phyloP scores from a whole-genome alignment of 495 filamentous ascomycete species.

The Lepidopterella palustris region DNA sequence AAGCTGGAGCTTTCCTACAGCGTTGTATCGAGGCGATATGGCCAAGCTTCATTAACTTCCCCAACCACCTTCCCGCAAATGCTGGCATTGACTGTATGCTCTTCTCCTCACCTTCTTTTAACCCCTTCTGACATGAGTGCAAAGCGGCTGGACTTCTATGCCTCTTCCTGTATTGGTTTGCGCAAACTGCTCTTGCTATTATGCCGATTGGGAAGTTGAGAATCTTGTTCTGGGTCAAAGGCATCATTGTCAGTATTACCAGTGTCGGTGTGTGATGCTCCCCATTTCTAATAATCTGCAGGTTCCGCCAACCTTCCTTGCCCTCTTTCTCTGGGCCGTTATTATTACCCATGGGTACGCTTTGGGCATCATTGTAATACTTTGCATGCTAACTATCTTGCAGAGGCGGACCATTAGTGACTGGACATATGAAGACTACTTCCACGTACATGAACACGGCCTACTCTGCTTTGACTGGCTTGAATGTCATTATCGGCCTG shows the following conservation, averaged over 20 bases:
- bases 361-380: not conserved
- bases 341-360: slow-evolving; percentile 25
- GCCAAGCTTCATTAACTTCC: slow-evolving; percentile 54
- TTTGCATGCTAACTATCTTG: not conserved
- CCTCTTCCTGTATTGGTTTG: slow-evolving; percentile 47
- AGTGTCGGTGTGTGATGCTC: not conserved
- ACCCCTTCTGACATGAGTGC: not conserved
- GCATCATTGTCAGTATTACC: slow-evolving; percentile 13
- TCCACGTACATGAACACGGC: slow-evolving; percentile 40
- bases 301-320: slow-evolving; percentile 29
- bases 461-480: slow-evolving; percentile 39
- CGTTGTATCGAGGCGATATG: slow-evolving; percentile 58
- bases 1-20: slow-evolving; percentile 43
- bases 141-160: slow-evolving; percentile 42
- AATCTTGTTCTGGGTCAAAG: slow-evolving; percentile 29
- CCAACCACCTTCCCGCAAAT: slow-evolving; percentile 42
- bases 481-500: slow-evolving; percentile 43
- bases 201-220: slow-evolving; percentile 30
- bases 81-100: slow-evolving; percentile 42
- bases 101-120: not conserved
- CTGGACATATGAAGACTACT: slow-evolving; percentile 34
- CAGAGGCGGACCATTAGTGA: slow-evolving; percentile 30
- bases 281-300: not conserved
- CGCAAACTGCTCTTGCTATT: slow-evolving; percentile 38
- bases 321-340: slow-evolving; percentile 30